Evolutionary conservation across 75 land plant species (phyloP).

Genomic region (Larix kaempferi): DNA sequence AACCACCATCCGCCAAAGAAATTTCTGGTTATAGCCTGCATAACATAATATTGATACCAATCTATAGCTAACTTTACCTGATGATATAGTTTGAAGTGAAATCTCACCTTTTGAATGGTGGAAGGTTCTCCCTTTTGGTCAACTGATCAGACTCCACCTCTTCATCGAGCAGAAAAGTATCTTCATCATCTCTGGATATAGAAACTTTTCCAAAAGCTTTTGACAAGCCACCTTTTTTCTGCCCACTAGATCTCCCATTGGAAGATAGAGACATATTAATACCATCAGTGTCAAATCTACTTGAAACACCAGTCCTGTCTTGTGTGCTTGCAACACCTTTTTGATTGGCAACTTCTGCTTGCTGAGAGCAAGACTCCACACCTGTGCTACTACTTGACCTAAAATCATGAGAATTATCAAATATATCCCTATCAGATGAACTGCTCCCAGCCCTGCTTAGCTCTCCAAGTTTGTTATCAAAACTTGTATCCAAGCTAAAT

Average conservation of each 20-base stretch:
- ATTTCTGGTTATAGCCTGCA: not conserved
- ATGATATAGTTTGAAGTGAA: not conserved
- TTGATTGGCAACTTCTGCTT: constrained; percentile 10
- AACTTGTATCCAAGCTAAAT: not conserved
- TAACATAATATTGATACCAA: not conserved
- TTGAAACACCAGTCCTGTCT: not conserved
- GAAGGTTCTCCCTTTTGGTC: constrained; percentile 15
- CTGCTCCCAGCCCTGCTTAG: not conserved
- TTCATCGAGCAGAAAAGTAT: constrained; percentile 84
- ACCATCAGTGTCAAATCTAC: constrained; percentile 14
- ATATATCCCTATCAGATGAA: not conserved
- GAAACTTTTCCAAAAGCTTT: constrained; percentile 44
- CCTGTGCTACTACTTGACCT: not conserved
- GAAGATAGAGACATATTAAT: constrained; percentile 11
- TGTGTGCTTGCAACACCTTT: constrained; percentile 6
- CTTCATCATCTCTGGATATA: constrained; percentile 29
- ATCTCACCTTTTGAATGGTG: constrained; percentile 38
- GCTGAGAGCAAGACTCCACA: constrained; percentile 2
- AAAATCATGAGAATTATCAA: not conserved
- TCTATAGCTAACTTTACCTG: not conserved
- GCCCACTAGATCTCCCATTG: constrained; percentile 15
- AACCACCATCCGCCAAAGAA: too few species aligned
- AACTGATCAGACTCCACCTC: constrained; percentile 69
- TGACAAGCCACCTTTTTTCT: constrained; percentile 37
- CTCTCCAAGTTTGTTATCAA: not conserved